Evolutionary conservation across 495 filamentous ascomycete species (phyloP).

Genomic region (Tuber aestivum): DNA sequence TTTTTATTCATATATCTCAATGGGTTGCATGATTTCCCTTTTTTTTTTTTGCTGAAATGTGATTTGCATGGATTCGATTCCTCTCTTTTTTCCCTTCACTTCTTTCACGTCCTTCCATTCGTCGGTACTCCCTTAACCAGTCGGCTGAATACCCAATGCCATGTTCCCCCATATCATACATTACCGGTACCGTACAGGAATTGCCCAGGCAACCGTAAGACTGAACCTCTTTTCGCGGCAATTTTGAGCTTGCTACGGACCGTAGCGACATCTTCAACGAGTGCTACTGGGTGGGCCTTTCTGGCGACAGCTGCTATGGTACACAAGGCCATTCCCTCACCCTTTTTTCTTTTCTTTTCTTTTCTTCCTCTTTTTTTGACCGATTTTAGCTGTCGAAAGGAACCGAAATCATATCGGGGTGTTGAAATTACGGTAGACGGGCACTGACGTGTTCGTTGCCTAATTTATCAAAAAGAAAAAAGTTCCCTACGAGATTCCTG

Average conservation of each 20-base stretch:
- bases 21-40: background rate
- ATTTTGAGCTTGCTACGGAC: background rate
- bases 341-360: background rate
- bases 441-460: conserved; percentile 3
- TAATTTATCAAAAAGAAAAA: background rate
- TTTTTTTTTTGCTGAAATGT: background rate
- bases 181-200: too few relatives aligned
- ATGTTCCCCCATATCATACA: background rate
- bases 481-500: background rate
- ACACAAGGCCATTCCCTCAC: background rate
- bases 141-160: background rate
- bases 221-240: background rate
- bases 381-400: background rate
- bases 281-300: background rate
- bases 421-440: background rate
- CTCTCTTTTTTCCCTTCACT: background rate
- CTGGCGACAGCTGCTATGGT: background rate
- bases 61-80: background rate
- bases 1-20: background rate
- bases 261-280: background rate
- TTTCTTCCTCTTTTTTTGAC: background rate
- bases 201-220: background rate
- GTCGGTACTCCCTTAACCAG: background rate
- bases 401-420: background rate
- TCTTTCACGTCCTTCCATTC: background rate